Base-by-base conservation (phyloP, 2,329 filamentous ascomycete genomes). In the Sclerotinia spermophila region DNA sequence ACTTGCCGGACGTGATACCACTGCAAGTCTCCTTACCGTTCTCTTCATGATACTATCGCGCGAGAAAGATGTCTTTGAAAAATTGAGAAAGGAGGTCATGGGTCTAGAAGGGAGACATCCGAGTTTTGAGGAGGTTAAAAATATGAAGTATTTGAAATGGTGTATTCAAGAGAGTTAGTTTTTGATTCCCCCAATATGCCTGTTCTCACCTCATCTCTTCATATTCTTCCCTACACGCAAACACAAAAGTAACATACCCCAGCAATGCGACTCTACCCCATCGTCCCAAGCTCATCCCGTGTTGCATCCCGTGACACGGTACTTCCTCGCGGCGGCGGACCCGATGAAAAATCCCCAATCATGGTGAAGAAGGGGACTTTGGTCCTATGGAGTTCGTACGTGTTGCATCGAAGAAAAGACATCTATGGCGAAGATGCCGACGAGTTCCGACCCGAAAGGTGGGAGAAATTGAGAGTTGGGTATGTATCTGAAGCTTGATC, bases 391-490 rank as follows among this genome's bases (percentile, higher is more conserved):
- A 76, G 71, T 56, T 62, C 71, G 44, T 79, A 77, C 64, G 72
- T 72, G 3, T 76, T 82, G 73, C 80, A 81, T 56, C 74, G 79
- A 44, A 75, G 79, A 24, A 77, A 76, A 7, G 87, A 89, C 71
- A 82, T 93, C 40, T 95, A 92, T 76, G 91, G 91, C 3, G 77
- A 82, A 0, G 88, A 93, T 71, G 82, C 48, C 82, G 73, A 77
- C 5, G 76, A 77, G 68, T 77, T 75, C 60, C 71, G 68, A 45
- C 75, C 76, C 0, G 75, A 76, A 27, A 71, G 76, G 24, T 77
- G 76, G 76, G 79, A 80, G 56, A 83, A 84, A 24, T 38, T 66
- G 27, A 65, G 68, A 24, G 40, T 58, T 21, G 38, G 48, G 59
- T 69, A 66, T 38, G 68, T 69, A 35, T 24, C 19, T 51, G 33